Evolutionary conservation across 345 rosid genomes (phyloP).

Genomic region (Pseudoturritis turrita): DNA sequence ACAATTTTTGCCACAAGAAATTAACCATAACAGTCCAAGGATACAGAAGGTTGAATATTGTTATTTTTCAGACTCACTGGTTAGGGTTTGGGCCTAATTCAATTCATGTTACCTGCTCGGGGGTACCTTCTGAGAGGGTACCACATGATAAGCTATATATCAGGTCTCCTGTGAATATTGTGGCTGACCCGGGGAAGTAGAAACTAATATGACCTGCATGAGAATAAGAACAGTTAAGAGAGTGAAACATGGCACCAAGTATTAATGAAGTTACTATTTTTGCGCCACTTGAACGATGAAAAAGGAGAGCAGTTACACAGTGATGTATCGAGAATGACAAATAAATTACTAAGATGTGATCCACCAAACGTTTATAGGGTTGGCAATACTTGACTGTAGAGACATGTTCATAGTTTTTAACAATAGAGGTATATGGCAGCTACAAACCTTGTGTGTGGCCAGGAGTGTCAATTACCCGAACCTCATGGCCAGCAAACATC

Average conservation of each 20-base stretch:
- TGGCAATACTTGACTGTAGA: background rate
- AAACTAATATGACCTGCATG: slow-evolving; percentile 90
- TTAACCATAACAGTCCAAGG: background rate
- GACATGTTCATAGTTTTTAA: background rate
- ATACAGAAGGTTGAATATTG: background rate
- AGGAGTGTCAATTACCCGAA: slow-evolving; percentile 79
- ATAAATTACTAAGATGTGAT: background rate
- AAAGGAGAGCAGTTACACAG: background rate
- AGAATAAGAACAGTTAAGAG: slow-evolving; percentile 5
- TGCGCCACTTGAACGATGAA: background rate
- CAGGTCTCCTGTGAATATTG: slow-evolving; percentile 87
- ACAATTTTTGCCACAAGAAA: background rate
- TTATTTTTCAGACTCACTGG: background rate
- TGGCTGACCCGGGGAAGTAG: slow-evolving; percentile 86
- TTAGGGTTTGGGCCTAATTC: background rate
- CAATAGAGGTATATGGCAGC: background rate
- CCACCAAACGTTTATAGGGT: background rate
- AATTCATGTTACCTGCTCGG: slow-evolving; percentile 57
- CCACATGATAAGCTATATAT: slow-evolving; percentile 97
- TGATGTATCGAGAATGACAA: background rate
- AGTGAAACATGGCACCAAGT: background rate
- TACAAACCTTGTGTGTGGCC: slow-evolving; percentile 89
- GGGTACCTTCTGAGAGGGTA: slow-evolving; percentile 88
- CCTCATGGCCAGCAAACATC: slow-evolving; percentile 99
- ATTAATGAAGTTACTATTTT: background rate